Percentiles rank a stretch among this genome's conserved stretches.
These are phyloP conservation scores for Tetracladium setigerum DNA, from an alignment of 495 filamentous ascomycete genomes.

Conservation along the genomic window DNA sequence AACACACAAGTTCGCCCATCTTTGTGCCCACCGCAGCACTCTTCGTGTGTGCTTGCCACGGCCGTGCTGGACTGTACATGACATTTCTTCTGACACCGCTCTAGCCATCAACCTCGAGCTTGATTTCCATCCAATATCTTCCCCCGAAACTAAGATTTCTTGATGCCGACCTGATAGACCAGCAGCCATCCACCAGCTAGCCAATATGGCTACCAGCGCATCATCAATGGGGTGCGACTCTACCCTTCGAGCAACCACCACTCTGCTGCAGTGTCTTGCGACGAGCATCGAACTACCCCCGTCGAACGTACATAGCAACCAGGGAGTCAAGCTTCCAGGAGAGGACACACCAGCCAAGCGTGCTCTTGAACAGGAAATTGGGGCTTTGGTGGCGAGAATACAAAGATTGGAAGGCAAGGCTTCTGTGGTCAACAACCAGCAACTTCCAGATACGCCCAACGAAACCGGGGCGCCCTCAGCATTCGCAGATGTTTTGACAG, in stretches of 20 bases:
- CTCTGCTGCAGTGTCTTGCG: constrained; percentile 56
- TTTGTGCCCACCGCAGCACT: too few species aligned
- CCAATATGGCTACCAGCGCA: not conserved
- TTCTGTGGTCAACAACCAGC: constrained; percentile 41
- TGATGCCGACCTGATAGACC: too few species aligned
- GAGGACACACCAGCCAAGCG: constrained; percentile 53
- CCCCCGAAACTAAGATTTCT: too few species aligned
- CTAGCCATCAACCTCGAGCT: not conserved
- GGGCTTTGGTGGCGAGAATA: constrained; percentile 57
- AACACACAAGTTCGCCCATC: too few species aligned
- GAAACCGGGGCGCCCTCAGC: constrained; percentile 45
- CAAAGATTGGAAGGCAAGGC: constrained; percentile 62
- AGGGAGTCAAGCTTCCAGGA: constrained; percentile 48
- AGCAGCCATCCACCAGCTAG: too few species aligned
- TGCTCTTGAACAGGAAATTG: constrained; percentile 62
- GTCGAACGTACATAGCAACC: constrained; percentile 1
- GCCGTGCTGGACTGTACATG: constrained; percentile 12
- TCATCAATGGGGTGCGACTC: constrained; percentile 45
- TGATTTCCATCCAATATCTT: not conserved
- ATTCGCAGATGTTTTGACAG: constrained; percentile 37
- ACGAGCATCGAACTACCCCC: constrained; percentile 27
- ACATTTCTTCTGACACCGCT: constrained; percentile 23
- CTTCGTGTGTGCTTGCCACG: too few species aligned
- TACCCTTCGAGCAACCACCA: constrained; percentile 53
- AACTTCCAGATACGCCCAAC: constrained; percentile 56